These are phyloP conservation scores for Phylloporus sp. DNA, from an alignment of 768 basidiomycete genomes.

Conservation along the genomic window DNA sequence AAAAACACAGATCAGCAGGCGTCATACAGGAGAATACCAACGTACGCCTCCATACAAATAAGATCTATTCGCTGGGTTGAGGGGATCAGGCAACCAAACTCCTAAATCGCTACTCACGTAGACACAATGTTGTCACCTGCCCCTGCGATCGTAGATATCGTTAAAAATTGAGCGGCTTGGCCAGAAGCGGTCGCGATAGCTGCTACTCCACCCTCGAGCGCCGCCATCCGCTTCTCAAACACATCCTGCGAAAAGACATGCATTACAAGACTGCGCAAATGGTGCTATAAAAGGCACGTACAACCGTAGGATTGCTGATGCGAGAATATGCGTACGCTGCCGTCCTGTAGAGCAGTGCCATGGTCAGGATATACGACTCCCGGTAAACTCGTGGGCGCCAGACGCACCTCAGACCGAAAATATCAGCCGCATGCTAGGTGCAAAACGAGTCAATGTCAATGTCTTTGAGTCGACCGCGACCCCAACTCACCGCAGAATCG, in stretches of 20 bases:
- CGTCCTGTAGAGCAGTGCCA: slow-evolving; percentile 1
- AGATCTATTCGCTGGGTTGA: slow-evolving; percentile 5
- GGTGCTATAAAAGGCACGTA: not conserved
- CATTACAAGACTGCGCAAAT: not conserved
- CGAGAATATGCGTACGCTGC: slow-evolving; percentile 13
- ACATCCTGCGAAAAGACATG: slow-evolving; percentile 47
- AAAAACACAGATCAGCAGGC: not conserved
- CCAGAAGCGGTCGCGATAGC: slow-evolving; percentile 74
- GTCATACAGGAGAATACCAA: not conserved
- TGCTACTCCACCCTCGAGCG: slow-evolving; percentile 75
- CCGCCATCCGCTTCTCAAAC: slow-evolving; percentile 75
- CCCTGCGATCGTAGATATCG: slow-evolving; percentile 56
- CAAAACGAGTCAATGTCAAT: not conserved
- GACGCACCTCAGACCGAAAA: slow-evolving; percentile 12
- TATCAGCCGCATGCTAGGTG: slow-evolving; percentile 12
- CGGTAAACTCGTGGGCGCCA: not conserved
- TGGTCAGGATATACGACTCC: not conserved
- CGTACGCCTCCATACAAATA: slow-evolving; percentile 20
- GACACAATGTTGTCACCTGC: slow-evolving; percentile 78
- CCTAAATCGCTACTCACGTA: slow-evolving; percentile 47
- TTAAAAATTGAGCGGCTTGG: slow-evolving; percentile 73
- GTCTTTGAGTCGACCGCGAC: not conserved
- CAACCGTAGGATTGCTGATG: slow-evolving; percentile 21
- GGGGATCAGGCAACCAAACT: not conserved
- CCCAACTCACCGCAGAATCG: slow-evolving; percentile 44